Evolutionary conservation across 345 rosid species (phyloP), one percentile per base, ranked within the genome.

Genomic region (Salix exigua): DNA sequence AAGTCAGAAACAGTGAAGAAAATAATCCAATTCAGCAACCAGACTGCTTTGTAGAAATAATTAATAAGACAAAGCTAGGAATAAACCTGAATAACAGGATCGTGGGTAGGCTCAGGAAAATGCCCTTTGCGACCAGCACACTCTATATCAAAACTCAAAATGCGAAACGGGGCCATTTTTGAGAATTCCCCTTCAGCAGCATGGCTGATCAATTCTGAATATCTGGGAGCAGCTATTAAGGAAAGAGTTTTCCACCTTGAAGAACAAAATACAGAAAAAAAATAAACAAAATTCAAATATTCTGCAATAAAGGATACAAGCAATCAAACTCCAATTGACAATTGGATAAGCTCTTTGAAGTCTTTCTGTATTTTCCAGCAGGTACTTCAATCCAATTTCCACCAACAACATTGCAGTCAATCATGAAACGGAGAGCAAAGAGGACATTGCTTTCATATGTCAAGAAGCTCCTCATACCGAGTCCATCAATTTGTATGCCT

Each of bases 41-140:
- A 69, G 50, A 70, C 68, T 58, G 61, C 46, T 72, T 38, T 66
- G n/a, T 5, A 58, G 48, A 66, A 71, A 68, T 62, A 68, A n/a
- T 42, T 66, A 23, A 74, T 12, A 31, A 74, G 72, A 70, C 11
- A 65, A 74, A 76, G 71, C 23, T 55, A 71, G 21, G 19, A 26
- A 50, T 31, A 17, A 68, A 96, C 99, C 98, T 96, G 99, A 84
- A 96, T 96, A 71, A 96, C 97, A 75, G 98, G 98, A 86, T 96
- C 99, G 71, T 96, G 99, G 73, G 84, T 84, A 78, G 99, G 91
- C 92, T 96, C 99, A 3, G 99, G 99, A 88, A 96, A 96, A 83
- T 96, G 98, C 74, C 99, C 99, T 87, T 93, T 96, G 73, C 95
- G 98, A 63, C 99, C 99, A 51, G 99, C 98, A 84, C 98, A 96